phyloP scores from a whole-genome alignment of 129 eudicot genomes.

The Lactuca sativa region DNA sequence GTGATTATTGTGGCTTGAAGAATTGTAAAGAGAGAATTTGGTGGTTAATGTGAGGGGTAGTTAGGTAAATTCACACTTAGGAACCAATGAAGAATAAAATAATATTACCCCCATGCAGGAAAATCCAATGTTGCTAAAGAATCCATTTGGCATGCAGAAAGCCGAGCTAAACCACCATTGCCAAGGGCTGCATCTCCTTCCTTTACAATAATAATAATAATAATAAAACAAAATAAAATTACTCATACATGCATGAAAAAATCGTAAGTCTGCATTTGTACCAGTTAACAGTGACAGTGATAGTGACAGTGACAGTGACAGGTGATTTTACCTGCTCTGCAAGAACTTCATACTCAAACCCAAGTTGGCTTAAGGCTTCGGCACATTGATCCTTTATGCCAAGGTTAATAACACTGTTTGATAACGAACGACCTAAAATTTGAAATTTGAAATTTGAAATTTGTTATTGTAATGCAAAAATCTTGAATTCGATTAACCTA shows the following conservation, averaged over 20 bases:
- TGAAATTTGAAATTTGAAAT: not conserved
- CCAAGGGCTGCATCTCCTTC: slow-evolving; percentile 71
- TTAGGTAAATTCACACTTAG: slow-evolving; percentile 3
- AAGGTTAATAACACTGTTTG: slow-evolving; percentile 57
- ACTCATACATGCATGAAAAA: slow-evolving; percentile 3
- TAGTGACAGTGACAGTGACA: not conserved
- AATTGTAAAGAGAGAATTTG: not conserved
- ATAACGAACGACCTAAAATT: slow-evolving; percentile 46
- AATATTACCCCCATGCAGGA: slow-evolving; percentile 62
- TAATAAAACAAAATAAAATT: not conserved
- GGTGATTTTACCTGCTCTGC: slow-evolving; percentile 54
- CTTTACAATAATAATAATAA: slow-evolving; percentile 28
- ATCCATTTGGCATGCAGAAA: slow-evolving; percentile 68
- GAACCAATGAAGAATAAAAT: slow-evolving; percentile 9
- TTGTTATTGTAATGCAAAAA: slow-evolving; percentile 1
- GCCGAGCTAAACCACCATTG: slow-evolving; percentile 68
- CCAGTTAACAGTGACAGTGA: not conserved
- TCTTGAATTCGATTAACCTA: not conserved
- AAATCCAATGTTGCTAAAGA: slow-evolving; percentile 61
- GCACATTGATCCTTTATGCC: slow-evolving; percentile 60
- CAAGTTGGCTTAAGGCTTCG: slow-evolving; percentile 58
- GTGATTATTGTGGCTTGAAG: not conserved
- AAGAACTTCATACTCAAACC: slow-evolving; percentile 59
- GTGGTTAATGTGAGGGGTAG: not conserved
- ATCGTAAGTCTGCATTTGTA: too few species aligned